A percentile compares a stretch with the other conserved stretches of the same genome.
These are phyloP conservation scores for Emericellopsis cladophorae DNA, from an alignment of 2,329 filamentous ascomycete genomes.

Conservation along the genomic window DNA sequence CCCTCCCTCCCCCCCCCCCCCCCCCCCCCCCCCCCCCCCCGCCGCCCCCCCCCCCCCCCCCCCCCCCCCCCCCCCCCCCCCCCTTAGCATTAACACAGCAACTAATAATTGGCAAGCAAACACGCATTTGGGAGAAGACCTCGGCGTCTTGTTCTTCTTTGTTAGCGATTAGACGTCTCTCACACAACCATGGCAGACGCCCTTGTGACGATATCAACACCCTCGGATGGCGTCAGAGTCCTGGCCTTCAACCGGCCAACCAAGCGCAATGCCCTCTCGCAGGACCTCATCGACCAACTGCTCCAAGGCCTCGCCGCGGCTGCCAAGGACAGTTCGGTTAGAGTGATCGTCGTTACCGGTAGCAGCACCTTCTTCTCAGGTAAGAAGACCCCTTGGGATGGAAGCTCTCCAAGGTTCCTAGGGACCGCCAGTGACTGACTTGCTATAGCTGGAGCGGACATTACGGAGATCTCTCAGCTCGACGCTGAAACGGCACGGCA, in stretches of 20 bases:
- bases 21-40: too few relatives aligned
- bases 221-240: conserved; percentile 25
- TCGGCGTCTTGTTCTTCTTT: background rate
- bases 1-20: too few relatives aligned
- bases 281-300: conserved; percentile 33
- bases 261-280: conserved; percentile 47
- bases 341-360: conserved; percentile 24
- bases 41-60: too few relatives aligned
- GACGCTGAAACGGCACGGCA: conserved; percentile 12
- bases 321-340: conserved; percentile 11
- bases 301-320: conserved; percentile 12
- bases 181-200: conserved; percentile 1
- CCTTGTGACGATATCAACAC: conserved; percentile 10
- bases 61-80: too few relatives aligned
- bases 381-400: background rate
- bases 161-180: background rate
- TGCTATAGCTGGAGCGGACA: conserved; percentile 7
- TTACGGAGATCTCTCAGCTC: conserved; percentile 7
- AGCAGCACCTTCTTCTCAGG: conserved; percentile 19
- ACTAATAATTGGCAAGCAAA: too few relatives aligned
- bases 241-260: conserved; percentile 39
- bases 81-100: too few relatives aligned
- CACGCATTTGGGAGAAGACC: too few relatives aligned
- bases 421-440: too few relatives aligned
- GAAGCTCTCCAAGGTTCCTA: too few relatives aligned